Conservation (phyloP, 1,284 basidiomycete species). For the Ganoderma leucocontextum region DNA sequence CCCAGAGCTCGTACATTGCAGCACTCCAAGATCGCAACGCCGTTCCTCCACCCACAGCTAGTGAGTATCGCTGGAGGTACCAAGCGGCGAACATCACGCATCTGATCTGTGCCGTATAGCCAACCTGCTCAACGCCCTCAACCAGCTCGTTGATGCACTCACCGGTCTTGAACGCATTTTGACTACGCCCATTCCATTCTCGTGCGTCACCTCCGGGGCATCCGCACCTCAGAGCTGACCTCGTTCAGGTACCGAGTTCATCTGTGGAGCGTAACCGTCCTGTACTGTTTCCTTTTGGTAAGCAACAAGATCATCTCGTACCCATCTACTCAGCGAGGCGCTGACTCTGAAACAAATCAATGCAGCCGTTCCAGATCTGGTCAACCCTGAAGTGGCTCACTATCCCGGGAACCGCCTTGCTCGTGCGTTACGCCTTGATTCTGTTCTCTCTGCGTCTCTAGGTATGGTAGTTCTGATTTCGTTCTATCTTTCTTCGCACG, state of each 20-base stretch:
- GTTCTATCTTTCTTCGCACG: neutral
- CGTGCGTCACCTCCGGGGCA: conserved; percentile 45
- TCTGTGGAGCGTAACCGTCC: conserved; percentile 66
- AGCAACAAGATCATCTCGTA: conserved; percentile 19
- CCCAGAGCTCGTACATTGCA: conserved; percentile 71
- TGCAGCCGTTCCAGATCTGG: conserved; percentile 76
- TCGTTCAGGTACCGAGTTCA: conserved; percentile 66
- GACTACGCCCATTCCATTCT: conserved; percentile 84
- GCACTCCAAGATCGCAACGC: conserved; percentile 66
- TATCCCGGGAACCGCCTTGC: conserved; percentile 64
- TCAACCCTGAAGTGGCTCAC: conserved; percentile 67
- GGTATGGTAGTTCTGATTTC: neutral
- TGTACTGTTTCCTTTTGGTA: conserved; percentile 68
- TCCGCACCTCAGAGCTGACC: neutral
- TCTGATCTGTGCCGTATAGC: conserved; percentile 45
- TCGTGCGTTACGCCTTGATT: conserved; percentile 35
- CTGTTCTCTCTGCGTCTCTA: neutral
- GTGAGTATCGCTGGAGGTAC: conserved; percentile 46
- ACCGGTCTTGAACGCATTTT: conserved; percentile 80
- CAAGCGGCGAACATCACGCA: neutral
- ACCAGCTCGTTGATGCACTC: conserved; percentile 70
- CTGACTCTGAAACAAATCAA: neutral
- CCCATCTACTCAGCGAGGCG: conserved; percentile 1
- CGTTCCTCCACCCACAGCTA: conserved; percentile 71
- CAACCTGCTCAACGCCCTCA: conserved; percentile 58